phyloP scores from a whole-genome alignment of 2,329 filamentous ascomycete genomes.

The Monilinia fructicola region DNA sequence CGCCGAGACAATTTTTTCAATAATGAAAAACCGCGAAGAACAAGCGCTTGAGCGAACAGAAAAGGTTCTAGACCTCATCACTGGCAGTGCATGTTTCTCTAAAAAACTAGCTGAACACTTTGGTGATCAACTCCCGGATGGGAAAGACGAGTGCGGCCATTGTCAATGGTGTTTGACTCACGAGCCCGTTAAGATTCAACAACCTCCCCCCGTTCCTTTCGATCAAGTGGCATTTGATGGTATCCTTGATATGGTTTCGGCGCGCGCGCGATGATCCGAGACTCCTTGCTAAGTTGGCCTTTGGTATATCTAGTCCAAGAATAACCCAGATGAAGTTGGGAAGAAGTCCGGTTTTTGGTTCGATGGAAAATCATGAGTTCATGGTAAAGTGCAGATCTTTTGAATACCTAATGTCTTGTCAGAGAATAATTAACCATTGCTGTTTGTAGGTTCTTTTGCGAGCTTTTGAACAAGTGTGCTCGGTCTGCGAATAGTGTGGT shows the following conservation, averaged over 20 bases:
- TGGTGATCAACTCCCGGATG: constrained; percentile 51
- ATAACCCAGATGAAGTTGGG: constrained; percentile 51
- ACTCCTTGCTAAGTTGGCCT: constrained; percentile 59
- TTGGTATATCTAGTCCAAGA: constrained; percentile 60
- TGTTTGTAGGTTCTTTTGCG: constrained; percentile 17
- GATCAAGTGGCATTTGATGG: constrained; percentile 45
- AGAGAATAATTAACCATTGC: neutral
- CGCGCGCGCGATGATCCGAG: constrained; percentile 58
- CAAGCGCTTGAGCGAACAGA: constrained; percentile 53
- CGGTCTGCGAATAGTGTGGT: neutral
- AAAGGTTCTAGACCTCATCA: constrained; percentile 54
- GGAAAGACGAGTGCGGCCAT: constrained; percentile 51
- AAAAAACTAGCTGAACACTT: constrained; percentile 55
- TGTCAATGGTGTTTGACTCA: constrained; percentile 52
- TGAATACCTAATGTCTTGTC: neutral
- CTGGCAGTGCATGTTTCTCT: constrained; percentile 52
- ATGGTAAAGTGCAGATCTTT: constrained; percentile 41
- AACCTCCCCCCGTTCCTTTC: constrained; percentile 43
- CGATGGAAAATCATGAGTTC: constrained; percentile 56
- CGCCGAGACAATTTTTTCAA: constrained; percentile 48
- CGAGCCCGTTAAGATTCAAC: constrained; percentile 43
- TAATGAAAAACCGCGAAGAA: constrained; percentile 53
- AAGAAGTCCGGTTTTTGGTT: constrained; percentile 49
- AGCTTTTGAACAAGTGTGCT: constrained; percentile 20
- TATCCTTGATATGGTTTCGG: constrained; percentile 47